A percentile compares a stretch with the other conserved stretches of the same genome.
These are phyloP conservation scores for Blastocystis sp. DNA, from an alignment of 352 stramenopile genomes.

Conservation along the genomic window DNA sequence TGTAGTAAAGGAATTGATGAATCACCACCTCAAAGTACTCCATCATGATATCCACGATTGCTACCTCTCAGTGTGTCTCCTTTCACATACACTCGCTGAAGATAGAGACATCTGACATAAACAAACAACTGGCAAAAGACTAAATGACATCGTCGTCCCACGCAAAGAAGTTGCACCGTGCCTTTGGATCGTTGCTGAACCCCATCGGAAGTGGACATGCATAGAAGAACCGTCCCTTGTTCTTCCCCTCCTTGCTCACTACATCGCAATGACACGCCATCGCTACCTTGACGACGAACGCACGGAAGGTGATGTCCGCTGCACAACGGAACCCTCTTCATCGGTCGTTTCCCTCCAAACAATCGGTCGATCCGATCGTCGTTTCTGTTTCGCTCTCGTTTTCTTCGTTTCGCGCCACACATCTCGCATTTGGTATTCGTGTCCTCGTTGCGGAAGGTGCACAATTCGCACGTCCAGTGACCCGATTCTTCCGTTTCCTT, in stretches of 20 bases:
- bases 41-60: neutral
- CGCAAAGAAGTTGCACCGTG: conserved; percentile 73
- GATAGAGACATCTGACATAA: neutral
- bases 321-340: neutral
- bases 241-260: conserved; percentile 20
- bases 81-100: neutral
- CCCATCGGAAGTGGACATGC: neutral
- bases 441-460: neutral
- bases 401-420: neutral
- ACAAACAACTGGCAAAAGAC: neutral
- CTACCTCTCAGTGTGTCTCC: neutral
- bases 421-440: neutral
- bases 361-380: neutral
- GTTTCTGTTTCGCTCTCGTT: neutral
- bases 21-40: conserved; percentile 16
- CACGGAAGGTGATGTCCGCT: neutral
- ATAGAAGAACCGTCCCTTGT: conserved; percentile 28
- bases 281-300: conserved; percentile 1
- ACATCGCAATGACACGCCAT: neutral
- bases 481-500: neutral
- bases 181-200: conserved; percentile 63
- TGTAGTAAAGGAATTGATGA: conserved; percentile 19
- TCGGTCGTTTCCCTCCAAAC: neutral
- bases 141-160: conserved; percentile 61
- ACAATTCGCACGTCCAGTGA: neutral